Evolutionary conservation across 192 early-diverging fungal species (phyloP).

Genomic region (Podila verticillata): DNA sequence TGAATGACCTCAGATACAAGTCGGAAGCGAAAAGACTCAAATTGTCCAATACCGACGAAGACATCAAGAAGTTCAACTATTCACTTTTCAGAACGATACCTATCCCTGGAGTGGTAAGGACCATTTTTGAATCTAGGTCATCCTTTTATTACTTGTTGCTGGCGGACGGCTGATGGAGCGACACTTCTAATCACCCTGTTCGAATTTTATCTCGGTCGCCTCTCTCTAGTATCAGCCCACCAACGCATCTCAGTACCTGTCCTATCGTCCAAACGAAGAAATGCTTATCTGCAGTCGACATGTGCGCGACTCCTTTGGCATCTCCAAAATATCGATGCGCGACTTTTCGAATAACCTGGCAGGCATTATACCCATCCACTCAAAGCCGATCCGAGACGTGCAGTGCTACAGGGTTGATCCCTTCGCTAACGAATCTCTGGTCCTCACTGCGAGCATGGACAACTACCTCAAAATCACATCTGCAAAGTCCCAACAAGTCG

Average conservation of each 20-base stretch:
- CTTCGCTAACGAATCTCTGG: conserved; percentile 11
- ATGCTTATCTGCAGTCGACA: conserved; percentile 35
- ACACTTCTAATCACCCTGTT: no score
- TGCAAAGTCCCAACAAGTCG: conserved; percentile 1
- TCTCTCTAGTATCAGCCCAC: not conserved
- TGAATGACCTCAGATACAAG: not conserved
- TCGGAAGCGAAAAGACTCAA: not conserved
- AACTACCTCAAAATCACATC: conserved; percentile 44
- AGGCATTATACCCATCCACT: conserved; percentile 32
- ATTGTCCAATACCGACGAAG: not conserved
- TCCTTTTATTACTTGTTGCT: no score
- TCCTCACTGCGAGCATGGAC: conserved; percentile 47
- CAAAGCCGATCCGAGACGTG: conserved; percentile 39
- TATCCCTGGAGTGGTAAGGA: not conserved
- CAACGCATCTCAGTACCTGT: conserved; percentile 11
- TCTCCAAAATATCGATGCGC: conserved; percentile 35
- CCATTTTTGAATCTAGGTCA: not conserved
- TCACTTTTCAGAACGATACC: not conserved
- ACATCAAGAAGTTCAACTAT: conserved; percentile 2
- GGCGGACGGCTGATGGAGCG: no score
- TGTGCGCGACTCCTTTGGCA: conserved; percentile 9
- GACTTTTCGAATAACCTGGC: conserved; percentile 15
- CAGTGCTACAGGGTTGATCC: conserved; percentile 16
- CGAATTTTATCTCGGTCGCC: not conserved
- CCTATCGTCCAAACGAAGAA: conserved; percentile 34